These are phyloP conservation scores for Claviceps monticola DNA, from an alignment of 2,329 filamentous ascomycete species.

Conservation along the genomic window DNA sequence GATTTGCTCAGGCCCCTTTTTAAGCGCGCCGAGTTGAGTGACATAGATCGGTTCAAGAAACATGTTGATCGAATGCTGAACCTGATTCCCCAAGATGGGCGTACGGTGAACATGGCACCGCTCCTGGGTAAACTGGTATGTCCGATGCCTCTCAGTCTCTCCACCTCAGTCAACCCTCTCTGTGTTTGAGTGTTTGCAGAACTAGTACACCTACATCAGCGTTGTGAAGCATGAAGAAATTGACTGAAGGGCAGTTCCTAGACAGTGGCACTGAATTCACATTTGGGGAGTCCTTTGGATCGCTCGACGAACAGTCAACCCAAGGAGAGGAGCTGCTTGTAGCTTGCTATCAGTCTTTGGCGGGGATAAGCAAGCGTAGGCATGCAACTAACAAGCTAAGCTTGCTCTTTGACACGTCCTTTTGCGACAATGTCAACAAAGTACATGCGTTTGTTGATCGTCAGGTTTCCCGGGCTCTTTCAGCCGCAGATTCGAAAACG, in stretches of 20 bases:
- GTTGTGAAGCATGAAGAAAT: neutral
- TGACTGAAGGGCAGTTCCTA: constrained; percentile 2
- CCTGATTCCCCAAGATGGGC: constrained; percentile 1
- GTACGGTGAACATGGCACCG: constrained; percentile 2
- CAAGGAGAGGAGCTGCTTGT: constrained; percentile 3
- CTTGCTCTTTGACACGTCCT: neutral
- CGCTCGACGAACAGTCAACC: neutral
- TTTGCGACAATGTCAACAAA: constrained; percentile 1
- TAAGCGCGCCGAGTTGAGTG: constrained; percentile 3
- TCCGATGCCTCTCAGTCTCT: neutral
- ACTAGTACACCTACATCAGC: neutral
- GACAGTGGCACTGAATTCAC: constrained; percentile 5
- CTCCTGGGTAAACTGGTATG: constrained; percentile 4
- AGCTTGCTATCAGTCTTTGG: constrained; percentile 1
- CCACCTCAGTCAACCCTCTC: neutral
- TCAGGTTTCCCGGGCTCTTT: constrained; percentile 3
- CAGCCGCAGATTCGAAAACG: neutral
- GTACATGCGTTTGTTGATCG: constrained; percentile 5
- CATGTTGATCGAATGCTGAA: constrained; percentile 5
- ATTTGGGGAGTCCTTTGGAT: constrained; percentile 3
- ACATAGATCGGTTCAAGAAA: constrained; percentile 4
- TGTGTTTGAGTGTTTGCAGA: neutral
- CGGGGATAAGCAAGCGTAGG: constrained; percentile 2
- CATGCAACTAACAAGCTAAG: neutral
- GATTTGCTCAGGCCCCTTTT: constrained; percentile 3